phyloP scores from a whole-genome alignment of 2,329 filamentous ascomycete species.

The Arachnopeziza araneosa region DNA sequence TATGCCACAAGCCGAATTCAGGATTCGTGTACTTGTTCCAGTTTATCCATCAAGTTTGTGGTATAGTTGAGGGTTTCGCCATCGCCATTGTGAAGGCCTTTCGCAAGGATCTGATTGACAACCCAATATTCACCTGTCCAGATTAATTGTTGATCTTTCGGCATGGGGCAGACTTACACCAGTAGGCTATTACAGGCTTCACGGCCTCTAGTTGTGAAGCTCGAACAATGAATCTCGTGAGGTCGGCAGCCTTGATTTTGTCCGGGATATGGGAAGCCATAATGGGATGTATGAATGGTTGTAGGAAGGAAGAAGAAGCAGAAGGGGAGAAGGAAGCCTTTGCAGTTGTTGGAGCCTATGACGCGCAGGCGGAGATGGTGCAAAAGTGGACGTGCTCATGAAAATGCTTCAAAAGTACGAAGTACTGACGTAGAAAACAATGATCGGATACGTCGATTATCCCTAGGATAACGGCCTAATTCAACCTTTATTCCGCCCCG shows the following conservation, averaged over 20 bases:
- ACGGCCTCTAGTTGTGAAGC: constrained; percentile 77
- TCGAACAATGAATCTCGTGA: constrained; percentile 77
- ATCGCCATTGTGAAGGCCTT: constrained; percentile 71
- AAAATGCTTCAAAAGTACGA: too few relatives aligned
- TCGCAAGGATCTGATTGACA: constrained; percentile 82
- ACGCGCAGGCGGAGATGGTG: not conserved
- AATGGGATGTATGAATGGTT: not conserved
- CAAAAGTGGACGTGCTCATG: too few relatives aligned
- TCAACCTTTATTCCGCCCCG: not conserved
- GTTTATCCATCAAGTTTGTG: constrained; percentile 78
- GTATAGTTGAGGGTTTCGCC: constrained; percentile 78
- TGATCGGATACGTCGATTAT: too few relatives aligned
- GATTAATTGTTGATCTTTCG: constrained; percentile 14
- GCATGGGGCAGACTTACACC: constrained; percentile 60
- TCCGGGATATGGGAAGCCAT: constrained; percentile 72
- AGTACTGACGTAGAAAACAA: too few relatives aligned
- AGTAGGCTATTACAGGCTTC: constrained; percentile 89
- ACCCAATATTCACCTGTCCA: constrained; percentile 79
- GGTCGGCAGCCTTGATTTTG: constrained; percentile 72
- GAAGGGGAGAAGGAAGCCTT: not conserved
- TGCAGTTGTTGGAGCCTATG: not conserved
- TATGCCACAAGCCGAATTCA: not conserved
- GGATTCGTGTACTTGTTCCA: constrained; percentile 62
- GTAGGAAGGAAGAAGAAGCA: not conserved
- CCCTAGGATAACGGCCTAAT: constrained; percentile 1